Percentiles rank a stretch among this genome's conserved stretches.
Conservation (phyloP, 768 basidiomycete species). For the Strobilomyces confusus region DNA sequence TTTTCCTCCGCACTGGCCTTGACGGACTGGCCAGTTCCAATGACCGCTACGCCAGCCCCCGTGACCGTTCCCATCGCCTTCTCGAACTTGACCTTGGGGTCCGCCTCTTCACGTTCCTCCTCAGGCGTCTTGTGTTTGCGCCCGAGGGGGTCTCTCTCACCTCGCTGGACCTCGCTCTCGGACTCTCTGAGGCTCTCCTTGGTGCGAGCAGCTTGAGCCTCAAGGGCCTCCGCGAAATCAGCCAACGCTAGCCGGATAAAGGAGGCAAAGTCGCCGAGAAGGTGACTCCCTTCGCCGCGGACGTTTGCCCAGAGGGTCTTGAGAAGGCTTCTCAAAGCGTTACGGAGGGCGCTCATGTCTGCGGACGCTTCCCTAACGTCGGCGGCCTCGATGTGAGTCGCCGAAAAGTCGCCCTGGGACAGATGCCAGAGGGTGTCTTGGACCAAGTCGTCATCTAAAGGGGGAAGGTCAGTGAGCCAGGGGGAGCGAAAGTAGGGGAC, state of each 20-base stretch:
- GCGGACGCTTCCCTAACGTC: constrained; percentile 43
- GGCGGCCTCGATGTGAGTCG: constrained; percentile 33
- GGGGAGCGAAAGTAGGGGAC: background rate
- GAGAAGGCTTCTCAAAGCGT: constrained; percentile 48
- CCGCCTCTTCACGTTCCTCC: constrained; percentile 36
- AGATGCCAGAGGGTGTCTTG: constrained; percentile 69
- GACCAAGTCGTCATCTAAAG: constrained; percentile 56
- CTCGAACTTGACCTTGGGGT: constrained; percentile 55
- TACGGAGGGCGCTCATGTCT: constrained; percentile 49
- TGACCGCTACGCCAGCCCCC: constrained; percentile 50
- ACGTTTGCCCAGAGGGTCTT: constrained; percentile 51
- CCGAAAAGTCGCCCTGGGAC: constrained; percentile 46
- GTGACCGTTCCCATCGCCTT: constrained; percentile 65
- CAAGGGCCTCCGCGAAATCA: constrained; percentile 59
- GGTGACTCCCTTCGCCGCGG: constrained; percentile 47
- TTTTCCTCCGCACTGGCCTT: constrained; percentile 42
- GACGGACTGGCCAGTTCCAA: constrained; percentile 48
- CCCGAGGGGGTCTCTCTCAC: constrained; percentile 56
- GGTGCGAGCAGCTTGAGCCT: constrained; percentile 45
- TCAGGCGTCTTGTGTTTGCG: constrained; percentile 48
- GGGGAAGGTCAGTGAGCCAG: background rate
- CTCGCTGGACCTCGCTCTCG: constrained; percentile 57
- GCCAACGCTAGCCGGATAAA: constrained; percentile 62
- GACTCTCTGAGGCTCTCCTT: constrained; percentile 52
- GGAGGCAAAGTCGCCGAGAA: constrained; percentile 62